These are phyloP conservation scores for Ophiognomonia clavigignenti-juglandacearum DNA, from an alignment of 2,329 filamentous ascomycete genomes.

Conservation along the genomic window DNA sequence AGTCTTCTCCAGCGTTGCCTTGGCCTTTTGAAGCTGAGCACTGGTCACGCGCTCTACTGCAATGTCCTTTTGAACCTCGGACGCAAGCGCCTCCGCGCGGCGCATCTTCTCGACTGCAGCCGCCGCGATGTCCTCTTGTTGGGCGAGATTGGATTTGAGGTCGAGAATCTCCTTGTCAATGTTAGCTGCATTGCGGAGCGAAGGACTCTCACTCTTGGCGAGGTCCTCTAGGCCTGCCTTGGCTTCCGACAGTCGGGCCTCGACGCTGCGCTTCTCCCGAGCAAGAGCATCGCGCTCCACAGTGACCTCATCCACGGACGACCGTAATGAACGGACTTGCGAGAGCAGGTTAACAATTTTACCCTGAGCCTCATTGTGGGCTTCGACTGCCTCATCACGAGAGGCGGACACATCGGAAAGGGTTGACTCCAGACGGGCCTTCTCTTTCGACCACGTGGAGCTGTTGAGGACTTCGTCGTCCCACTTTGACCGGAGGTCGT, in stretches of 20 bases:
- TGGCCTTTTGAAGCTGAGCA: constrained; percentile 80
- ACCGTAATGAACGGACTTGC: constrained; percentile 79
- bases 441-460: constrained; percentile 98
- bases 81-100: constrained; percentile 78
- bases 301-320: constrained; percentile 78
- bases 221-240: constrained; percentile 86
- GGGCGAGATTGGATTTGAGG: constrained; percentile 80
- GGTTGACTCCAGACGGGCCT: constrained; percentile 83
- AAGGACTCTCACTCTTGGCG: constrained; percentile 76
- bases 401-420: constrained; percentile 83
- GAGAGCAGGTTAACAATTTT: constrained; percentile 88
- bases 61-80: constrained; percentile 92
- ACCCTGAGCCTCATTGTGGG: constrained; percentile 90
- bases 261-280: constrained; percentile 86
- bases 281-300: constrained; percentile 79
- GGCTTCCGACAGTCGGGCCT: constrained; percentile 80
- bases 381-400: constrained; percentile 87
- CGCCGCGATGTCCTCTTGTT: constrained; percentile 87
- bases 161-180: constrained; percentile 87
- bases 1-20: constrained; percentile 81
- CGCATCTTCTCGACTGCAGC: constrained; percentile 97
- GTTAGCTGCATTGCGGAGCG: constrained; percentile 82
- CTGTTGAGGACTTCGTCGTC: constrained; percentile 97
- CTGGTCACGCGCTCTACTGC: constrained; percentile 77
- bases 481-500: constrained; percentile 93